Base-by-base conservation (phyloP, 495 filamentous ascomycete genomes). In the Penicillium cinerascens region DNA sequence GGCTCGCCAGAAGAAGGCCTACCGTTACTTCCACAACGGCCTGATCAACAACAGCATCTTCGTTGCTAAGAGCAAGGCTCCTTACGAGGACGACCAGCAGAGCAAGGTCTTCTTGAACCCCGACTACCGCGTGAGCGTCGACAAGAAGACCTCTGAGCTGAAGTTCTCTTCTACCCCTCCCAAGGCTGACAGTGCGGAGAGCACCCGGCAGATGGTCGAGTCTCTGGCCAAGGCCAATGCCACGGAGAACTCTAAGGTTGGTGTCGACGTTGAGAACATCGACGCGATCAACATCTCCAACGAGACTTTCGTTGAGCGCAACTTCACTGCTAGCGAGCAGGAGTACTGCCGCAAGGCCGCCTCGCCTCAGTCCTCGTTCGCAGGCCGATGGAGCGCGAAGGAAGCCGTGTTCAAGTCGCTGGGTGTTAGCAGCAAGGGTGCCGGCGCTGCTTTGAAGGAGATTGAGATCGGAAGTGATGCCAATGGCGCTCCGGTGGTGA, bases 351-450 rank as follows among this genome's bases (percentile, higher is more conserved):
- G 75, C 45, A 84, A 87, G 65, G 89, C 90, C 23, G 70, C 87
- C 38, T 80, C 77, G 57, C 84, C 91, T 1, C 88, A 90, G 60
- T 84, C 89, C 42, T 89, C 87, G 37, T 97, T 96, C 71, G 88
- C 93, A 0, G 93, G 93, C 15, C 82, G 89, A 50, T 99, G 93
- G 93, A 89, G 84, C 57, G 93, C 93, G 3, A 99, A 99, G 73
- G 93, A 99, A 75, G 93, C 92, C 4, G 91, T 99, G 4, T 99
- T 99, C 77, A 99, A 99, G 79, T 87, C 88, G 11, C 74, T 99
- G n/a, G 89, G 90, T 37, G 89, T 96, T n/a, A 68, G 79, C 57
- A 82, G 89, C 66, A 85, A 87, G 70, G 93, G 93, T 47, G 91
- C 86, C 11, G 93, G 95, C 54, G 92, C 93, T 45, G 79, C 87